These are phyloP conservation scores for Tagetes patula DNA, from an alignment of 129 eudicot species.

Conservation along the genomic window DNA sequence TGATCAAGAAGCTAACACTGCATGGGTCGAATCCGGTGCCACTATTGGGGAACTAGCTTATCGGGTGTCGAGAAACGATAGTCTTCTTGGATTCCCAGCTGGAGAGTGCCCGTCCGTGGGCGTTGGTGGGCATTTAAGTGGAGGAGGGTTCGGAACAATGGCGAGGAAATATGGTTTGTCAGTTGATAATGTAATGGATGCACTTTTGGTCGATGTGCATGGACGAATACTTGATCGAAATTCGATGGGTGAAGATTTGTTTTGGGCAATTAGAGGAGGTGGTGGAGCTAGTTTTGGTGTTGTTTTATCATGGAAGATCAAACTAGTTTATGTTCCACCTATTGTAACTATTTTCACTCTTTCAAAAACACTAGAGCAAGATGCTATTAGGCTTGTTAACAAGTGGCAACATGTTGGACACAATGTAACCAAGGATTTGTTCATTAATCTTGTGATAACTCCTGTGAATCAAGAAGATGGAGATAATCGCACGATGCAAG, in stretches of 20 bases:
- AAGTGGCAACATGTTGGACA: neutral
- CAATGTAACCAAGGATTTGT: neutral
- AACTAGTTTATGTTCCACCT: conserved; percentile 2
- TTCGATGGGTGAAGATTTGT: conserved; percentile 17
- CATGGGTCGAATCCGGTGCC: conserved; percentile 13
- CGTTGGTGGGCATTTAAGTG: neutral
- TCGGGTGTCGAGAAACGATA: neutral
- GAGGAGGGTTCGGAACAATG: conserved; percentile 5
- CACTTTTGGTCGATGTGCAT: conserved; percentile 1
- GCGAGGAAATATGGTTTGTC: conserved; percentile 2
- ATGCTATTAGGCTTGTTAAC: neutral
- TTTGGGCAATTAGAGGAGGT: conserved; percentile 1
- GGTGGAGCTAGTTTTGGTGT: conserved; percentile 13
- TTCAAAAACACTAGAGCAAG: neutral
- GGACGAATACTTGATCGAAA: neutral
- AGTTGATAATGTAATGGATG: neutral
- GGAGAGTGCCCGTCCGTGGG: conserved; percentile 13
- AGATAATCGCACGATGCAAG: neutral
- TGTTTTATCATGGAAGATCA: neutral
- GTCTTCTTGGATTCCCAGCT: conserved; percentile 4
- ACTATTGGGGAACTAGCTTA: neutral
- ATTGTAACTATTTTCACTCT: neutral
- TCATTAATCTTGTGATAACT: conserved; percentile 5
- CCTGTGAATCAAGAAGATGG: neutral
- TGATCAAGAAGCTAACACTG: neutral